Evolutionary conservation across 305 asterid genomes (phyloP).

Genomic region (Fraxinus baroniana): DNA sequence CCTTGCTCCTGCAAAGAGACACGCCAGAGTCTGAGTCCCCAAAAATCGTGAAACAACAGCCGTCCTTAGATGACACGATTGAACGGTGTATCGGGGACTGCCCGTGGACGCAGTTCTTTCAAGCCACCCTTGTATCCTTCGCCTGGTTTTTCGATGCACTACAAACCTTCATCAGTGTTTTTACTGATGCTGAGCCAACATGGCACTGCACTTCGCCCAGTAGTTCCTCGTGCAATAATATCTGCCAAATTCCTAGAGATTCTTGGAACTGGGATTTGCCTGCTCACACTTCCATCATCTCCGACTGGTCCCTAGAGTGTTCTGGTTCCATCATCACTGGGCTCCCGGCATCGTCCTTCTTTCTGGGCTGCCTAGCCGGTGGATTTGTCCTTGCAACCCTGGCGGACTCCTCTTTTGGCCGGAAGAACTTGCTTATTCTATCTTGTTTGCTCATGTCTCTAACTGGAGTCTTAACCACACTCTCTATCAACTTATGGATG

Average conservation of each 20-base stretch:
- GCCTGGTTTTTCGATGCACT: neutral
- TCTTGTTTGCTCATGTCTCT: conserved; percentile 28
- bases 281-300: conserved; percentile 16
- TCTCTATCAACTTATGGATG: conserved; percentile 26
- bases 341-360: conserved; percentile 28
- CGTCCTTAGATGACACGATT: conserved; percentile 23
- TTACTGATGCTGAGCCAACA: neutral
- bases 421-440: conserved; percentile 28
- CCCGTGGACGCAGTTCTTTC: conserved; percentile 27
- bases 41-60: neutral
- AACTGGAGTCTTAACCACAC: conserved; percentile 15
- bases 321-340: conserved; percentile 21
- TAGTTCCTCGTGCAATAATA: neutral
- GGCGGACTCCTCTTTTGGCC: conserved; percentile 35
- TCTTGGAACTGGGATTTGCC: conserved; percentile 31
- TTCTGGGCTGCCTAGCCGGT: conserved; percentile 24
- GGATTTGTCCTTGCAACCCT: conserved; percentile 33
- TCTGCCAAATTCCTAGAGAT: conserved; percentile 18
- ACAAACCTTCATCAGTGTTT: neutral
- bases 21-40: neutral
- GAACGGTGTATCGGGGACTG: conserved; percentile 29
- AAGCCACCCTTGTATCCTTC: conserved; percentile 18
- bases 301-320: conserved; percentile 34
- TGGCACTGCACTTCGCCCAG: neutral
- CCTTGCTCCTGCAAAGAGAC: conserved; percentile 17